These are phyloP conservation scores for Rhynchosporium secalis DNA, from an alignment of 2,329 filamentous ascomycete species.

Conservation along the genomic window DNA sequence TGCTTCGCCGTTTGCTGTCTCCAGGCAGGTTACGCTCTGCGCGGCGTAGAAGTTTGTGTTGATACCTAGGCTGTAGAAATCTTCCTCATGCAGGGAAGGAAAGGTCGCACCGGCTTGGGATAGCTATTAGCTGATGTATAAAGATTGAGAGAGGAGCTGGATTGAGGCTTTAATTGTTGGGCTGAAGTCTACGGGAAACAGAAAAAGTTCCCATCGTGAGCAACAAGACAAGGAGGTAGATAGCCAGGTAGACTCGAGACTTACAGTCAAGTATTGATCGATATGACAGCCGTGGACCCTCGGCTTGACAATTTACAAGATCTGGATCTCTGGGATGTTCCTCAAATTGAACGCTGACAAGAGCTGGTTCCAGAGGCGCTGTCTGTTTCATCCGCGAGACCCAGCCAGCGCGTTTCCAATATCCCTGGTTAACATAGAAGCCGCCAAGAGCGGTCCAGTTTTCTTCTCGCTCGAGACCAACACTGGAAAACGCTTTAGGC, in stretches of 20 bases:
- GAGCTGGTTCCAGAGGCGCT: neutral
- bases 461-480: slow-evolving; percentile 7
- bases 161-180: too few relatives aligned
- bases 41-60: slow-evolving; percentile 41
- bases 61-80: slow-evolving; percentile 43
- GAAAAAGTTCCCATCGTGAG: neutral
- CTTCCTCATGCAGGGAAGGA: slow-evolving; percentile 42
- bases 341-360: neutral
- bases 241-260: neutral
- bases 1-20: slow-evolving; percentile 27
- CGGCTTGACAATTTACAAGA: slow-evolving; percentile 18
- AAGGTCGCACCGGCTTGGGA: slow-evolving; percentile 43
- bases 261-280: slow-evolving; percentile 44
- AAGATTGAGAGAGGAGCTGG: too few relatives aligned
- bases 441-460: slow-evolving; percentile 13
- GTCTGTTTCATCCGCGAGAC: slow-evolving; percentile 21
- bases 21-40: slow-evolving; percentile 37
- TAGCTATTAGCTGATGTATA: neutral
- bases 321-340: neutral
- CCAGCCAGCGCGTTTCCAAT: slow-evolving; percentile 29
- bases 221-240: neutral
- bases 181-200: too few relatives aligned
- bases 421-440: slow-evolving; percentile 27
- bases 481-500: slow-evolving; percentile 6
- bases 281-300: slow-evolving; percentile 39